Conservation (phyloP, 192 early-diverging fungal genomes). For the Entophlyctis helioformis region DNA sequence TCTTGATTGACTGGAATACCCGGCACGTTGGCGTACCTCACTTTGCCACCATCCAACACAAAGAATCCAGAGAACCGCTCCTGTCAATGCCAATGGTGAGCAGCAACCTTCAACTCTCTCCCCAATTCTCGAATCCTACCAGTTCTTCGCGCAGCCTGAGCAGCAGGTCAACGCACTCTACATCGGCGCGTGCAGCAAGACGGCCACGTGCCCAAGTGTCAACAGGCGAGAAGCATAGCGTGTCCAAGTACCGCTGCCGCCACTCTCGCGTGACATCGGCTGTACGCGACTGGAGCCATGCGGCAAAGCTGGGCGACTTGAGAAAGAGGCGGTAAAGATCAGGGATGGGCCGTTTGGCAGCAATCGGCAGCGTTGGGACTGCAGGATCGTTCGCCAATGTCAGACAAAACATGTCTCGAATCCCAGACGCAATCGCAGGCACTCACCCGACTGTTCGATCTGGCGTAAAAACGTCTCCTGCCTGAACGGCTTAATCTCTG, state of each 20-base stretch:
- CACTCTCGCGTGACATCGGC: slow-evolving; percentile 71
- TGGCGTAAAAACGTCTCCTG: slow-evolving; percentile 63
- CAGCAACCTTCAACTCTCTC: not conserved
- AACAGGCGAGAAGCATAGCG: slow-evolving; percentile 50
- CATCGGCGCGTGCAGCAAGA: slow-evolving; percentile 22
- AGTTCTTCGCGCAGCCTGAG: slow-evolving; percentile 54
- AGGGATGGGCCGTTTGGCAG: slow-evolving; percentile 40
- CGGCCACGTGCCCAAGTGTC: slow-evolving; percentile 24
- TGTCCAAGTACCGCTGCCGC: slow-evolving; percentile 59
- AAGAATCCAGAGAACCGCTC: no score
- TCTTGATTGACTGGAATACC: no score
- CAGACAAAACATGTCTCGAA: no score
- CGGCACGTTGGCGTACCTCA: no score
- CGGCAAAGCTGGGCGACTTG: slow-evolving; percentile 89
- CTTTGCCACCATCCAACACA: no score
- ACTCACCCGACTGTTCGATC: slow-evolving; percentile 38
- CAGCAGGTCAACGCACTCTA: slow-evolving; percentile 61
- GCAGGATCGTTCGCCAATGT: slow-evolving; percentile 4
- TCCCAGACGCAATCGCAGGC: not conserved
- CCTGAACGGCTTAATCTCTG: slow-evolving; percentile 64
- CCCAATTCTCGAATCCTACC: slow-evolving; percentile 9
- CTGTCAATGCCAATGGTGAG: not conserved
- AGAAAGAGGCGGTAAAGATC: slow-evolving; percentile 84
- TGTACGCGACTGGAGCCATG: slow-evolving; percentile 80
- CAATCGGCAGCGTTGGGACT: slow-evolving; percentile 36